Evolutionary conservation across 441 rosid genomes (phyloP).

Genomic region (Populus tomentosa): DNA sequence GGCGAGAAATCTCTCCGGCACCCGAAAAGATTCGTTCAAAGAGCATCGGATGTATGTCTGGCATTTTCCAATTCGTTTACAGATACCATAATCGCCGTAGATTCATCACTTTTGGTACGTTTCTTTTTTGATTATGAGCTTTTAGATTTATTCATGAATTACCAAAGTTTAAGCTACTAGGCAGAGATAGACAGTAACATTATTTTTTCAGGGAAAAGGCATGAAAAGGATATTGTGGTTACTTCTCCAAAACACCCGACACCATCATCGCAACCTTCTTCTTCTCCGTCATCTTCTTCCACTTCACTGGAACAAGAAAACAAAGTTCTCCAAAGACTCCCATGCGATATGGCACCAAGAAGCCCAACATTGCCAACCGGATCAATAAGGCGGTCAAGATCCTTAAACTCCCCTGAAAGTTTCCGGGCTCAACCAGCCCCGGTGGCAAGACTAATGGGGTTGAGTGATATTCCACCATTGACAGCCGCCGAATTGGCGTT

Average conservation of each 20-base stretch:
- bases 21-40: conserved; percentile 25
- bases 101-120: conserved; percentile 43
- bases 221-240: conserved; percentile 14
- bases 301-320: conserved; percentile 1
- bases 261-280: background rate
- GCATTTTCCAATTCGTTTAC: conserved; percentile 40
- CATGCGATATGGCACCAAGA: conserved; percentile 19
- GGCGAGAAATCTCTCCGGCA: conserved; percentile 23
- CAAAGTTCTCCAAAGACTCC: conserved; percentile 3
- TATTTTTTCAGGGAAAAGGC: conserved; percentile 31
- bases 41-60: conserved; percentile 55
- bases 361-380: conserved; percentile 42
- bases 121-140: background rate
- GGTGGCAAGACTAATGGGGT: conserved; percentile 19
- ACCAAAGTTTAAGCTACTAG: background rate
- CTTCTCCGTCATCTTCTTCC: background rate
- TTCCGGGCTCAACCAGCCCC: background rate
- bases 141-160: background rate
- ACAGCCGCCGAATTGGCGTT: background rate
- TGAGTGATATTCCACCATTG: conserved; percentile 5
- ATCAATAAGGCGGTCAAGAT: conserved; percentile 27
- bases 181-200: background rate
- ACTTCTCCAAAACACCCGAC: background rate
- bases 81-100: conserved; percentile 37
- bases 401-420: conserved; percentile 9